phyloP scores from a whole-genome alignment of 352 stramenopile species.

The Globisporangium cederbergense region DNA sequence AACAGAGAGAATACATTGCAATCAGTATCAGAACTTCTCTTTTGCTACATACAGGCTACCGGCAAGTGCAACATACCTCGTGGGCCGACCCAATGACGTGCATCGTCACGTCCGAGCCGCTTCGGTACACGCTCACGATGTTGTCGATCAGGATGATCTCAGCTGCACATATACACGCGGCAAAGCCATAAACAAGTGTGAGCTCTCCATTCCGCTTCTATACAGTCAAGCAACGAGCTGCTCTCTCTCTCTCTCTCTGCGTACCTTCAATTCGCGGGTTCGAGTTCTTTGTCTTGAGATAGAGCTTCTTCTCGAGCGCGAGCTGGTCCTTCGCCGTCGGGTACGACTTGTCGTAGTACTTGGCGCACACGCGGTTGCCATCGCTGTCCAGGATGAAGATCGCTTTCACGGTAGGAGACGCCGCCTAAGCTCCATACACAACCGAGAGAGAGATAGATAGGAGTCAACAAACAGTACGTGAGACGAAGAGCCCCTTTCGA shows the following conservation, averaged over 20 bases:
- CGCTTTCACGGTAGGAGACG: slow-evolving; percentile 80
- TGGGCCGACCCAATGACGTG: slow-evolving; percentile 80
- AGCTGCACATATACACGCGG: slow-evolving; percentile 27
- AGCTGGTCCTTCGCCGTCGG: slow-evolving; percentile 83
- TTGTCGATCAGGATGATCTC: slow-evolving; percentile 90
- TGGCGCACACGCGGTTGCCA: slow-evolving; percentile 86
- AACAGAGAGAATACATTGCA: too few species aligned
- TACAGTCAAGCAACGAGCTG: not conserved
- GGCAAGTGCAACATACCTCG: slow-evolving; percentile 41
- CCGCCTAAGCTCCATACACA: slow-evolving; percentile 28
- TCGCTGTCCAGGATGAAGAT: slow-evolving; percentile 89
- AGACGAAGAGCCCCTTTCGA: not conserved
- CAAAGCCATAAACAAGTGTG: not conserved
- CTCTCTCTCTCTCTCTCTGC: not conserved
- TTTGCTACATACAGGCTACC: not conserved
- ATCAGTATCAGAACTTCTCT: too few species aligned
- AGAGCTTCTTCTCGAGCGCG: slow-evolving; percentile 88
- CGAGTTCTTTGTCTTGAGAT: slow-evolving; percentile 88
- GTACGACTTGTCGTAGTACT: slow-evolving; percentile 92
- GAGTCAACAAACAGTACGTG: not conserved
- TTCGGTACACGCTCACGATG: slow-evolving; percentile 88
- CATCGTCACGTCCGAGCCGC: slow-evolving; percentile 85
- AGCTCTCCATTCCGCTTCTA: not conserved
- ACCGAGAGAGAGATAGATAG: not conserved
- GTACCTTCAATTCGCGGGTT: slow-evolving; percentile 80